phyloP scores from a whole-genome alignment of 2,329 filamentous ascomycete species.

The Aureobasidium sp. region DNA sequence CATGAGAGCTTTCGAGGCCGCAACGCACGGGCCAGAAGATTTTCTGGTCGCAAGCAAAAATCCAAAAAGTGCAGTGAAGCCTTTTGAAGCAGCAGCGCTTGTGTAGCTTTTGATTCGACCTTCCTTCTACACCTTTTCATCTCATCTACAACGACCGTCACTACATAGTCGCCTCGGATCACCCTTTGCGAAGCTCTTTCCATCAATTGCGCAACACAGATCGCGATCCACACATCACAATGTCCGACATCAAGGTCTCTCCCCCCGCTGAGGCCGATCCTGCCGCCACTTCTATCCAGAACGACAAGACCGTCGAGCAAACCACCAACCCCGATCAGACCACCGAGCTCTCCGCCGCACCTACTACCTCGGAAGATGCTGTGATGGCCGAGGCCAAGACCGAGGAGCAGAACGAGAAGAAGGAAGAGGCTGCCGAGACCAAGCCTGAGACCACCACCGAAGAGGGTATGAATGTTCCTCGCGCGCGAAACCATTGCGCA shows the following conservation, averaged over 20 bases:
- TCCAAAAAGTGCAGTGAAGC: background rate
- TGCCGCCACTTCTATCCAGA: constrained; percentile 12
- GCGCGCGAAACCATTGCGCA: background rate
- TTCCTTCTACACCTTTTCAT: background rate
- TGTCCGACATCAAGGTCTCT: constrained; percentile 11
- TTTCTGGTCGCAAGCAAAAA: background rate
- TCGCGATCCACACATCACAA: background rate
- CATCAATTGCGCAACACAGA: background rate
- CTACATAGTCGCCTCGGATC: background rate
- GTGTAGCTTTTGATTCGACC: background rate
- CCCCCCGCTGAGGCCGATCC: constrained; percentile 10
- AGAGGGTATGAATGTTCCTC: background rate
- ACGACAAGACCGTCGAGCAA: constrained; percentile 12
- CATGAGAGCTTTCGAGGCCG: background rate
- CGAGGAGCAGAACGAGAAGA: constrained; percentile 9
- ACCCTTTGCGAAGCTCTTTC: background rate
- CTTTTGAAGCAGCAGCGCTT: background rate
- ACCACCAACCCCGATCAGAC: constrained; percentile 11
- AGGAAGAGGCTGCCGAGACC: background rate
- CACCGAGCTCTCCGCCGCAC: constrained; percentile 10
- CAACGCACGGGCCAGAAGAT: background rate
- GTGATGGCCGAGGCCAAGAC: constrained; percentile 12
- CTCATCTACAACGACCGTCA: background rate
- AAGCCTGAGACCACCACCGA: background rate
- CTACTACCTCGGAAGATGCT: constrained; percentile 12